These are phyloP conservation scores for Talaromyces funiculosus DNA, from an alignment of 2,329 filamentous ascomycete species.

Conservation along the genomic window DNA sequence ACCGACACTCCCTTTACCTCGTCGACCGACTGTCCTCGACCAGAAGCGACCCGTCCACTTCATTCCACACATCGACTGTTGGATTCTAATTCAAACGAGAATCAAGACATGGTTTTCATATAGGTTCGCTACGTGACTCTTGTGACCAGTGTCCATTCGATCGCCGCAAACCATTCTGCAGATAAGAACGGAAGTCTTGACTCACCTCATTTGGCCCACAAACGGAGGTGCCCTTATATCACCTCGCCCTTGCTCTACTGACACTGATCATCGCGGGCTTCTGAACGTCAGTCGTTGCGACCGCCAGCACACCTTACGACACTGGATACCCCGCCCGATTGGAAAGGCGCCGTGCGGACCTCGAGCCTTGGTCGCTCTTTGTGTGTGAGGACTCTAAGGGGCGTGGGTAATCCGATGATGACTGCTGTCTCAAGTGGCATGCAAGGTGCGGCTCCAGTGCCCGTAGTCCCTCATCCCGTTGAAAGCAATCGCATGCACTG, in stretches of 20 bases:
- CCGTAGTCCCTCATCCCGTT: conserved; percentile 36
- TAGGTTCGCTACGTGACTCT: neutral
- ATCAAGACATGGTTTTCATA: neutral
- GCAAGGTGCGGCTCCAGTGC: conserved; percentile 35
- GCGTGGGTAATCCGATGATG: conserved; percentile 21
- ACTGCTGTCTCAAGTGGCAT: conserved; percentile 30
- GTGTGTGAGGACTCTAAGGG: conserved; percentile 13
- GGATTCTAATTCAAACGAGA: neutral
- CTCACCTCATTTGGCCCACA: neutral
- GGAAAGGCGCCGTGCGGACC: conserved; percentile 3
- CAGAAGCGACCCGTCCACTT: neutral
- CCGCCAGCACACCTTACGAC: neutral
- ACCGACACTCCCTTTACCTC: neutral
- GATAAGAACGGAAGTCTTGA: neutral
- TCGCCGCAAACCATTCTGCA: neutral
- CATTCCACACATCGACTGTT: neutral
- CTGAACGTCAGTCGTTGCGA: neutral
- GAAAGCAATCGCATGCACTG: conserved; percentile 35
- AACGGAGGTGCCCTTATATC: neutral
- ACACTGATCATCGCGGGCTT: neutral
- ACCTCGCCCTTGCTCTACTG: neutral
- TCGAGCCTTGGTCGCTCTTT: conserved; percentile 19
- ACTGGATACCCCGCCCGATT: neutral
- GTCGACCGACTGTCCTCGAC: neutral
- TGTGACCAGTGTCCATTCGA: neutral